Base-by-base conservation (phyloP, 2,329 filamentous ascomycete genomes). In the Nemania sp. region DNA sequence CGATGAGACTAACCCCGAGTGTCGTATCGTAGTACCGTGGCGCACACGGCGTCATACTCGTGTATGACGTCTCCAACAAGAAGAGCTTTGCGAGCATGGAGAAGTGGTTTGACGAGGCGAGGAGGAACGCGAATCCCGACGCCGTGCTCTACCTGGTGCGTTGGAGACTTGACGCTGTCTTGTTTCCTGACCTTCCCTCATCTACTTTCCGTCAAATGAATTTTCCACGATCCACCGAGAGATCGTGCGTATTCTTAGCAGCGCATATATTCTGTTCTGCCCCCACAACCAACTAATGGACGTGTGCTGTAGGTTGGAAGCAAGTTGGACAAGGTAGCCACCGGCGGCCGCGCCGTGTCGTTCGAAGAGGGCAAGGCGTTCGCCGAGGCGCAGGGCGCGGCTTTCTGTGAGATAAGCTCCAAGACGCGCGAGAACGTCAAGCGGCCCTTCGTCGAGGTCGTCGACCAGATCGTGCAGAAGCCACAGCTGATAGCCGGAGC, bases 401-500 rank as follows among this genome's bases (percentile, higher is more conserved):
- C 74, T 6, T 85, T 84, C 71, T 83, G 81, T 65, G 83, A 85
- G 72, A 80, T 79, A 45, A 84, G 82, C 69, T 76, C 80, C 46
- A 82, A 82, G 74, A 83, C 81, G 21, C 74, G 80, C 50, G 79
- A 83, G 68, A 80, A 83, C 67, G 78, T 84, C 20, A 73, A 78
- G 61, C 75, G 73, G 68, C 79, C 81, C 17, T 85, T 85, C 68
- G 72, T 82, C 48, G 81, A 83, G 53, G 75, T 83, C 47, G 80
- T 85, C 29, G 78, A 82, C 65, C 73, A 72, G 60, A 80, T 85
- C 62, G 77, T 83, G 25, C 75, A 75, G 57, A 78, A 73, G 42
- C 79, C 78, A 1, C 73, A 78, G 40, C 69, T 84, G 25, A 67
- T 83, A 63, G 71, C 68, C 9, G 72, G 67, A 63, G 71, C 68